Conservation (phyloP, 305 asterid genomes). For the Rubia tinctorum region DNA sequence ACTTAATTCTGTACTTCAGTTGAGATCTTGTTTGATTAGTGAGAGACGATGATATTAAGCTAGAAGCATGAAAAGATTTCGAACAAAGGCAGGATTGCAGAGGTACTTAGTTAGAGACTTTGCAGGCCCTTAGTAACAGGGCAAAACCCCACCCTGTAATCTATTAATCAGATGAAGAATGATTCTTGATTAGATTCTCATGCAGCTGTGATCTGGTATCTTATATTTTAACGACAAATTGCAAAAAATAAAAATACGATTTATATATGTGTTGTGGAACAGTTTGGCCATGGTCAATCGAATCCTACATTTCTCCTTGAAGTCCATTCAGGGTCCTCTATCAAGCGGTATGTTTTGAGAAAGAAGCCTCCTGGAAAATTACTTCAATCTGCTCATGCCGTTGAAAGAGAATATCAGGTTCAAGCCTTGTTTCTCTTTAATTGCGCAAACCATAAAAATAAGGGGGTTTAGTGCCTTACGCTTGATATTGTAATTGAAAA, state of each 20-base stretch:
- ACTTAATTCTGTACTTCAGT: too few species aligned
- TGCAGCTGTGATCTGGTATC: not conserved
- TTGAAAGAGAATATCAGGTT: constrained; percentile 96
- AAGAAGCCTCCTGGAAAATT: constrained; percentile 87
- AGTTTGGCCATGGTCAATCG: constrained; percentile 98
- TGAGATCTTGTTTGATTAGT: not conserved
- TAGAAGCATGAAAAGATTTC: not conserved
- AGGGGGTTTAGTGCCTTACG: not conserved
- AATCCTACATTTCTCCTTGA: constrained; percentile 93
- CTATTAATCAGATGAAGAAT: not conserved
- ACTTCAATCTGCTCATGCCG: constrained; percentile 91
- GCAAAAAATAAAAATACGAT: not conserved
- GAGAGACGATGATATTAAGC: not conserved
- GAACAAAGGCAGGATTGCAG: too few species aligned
- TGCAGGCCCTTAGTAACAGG: too few species aligned
- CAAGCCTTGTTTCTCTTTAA: constrained; percentile 2
- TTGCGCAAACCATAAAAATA: not conserved
- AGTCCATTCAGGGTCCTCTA: constrained; percentile 49
- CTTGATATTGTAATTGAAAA: constrained; percentile 24
- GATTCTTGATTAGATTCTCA: not conserved
- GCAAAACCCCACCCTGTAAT: not conserved
- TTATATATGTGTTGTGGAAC: constrained; percentile 19
- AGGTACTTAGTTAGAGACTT: too few species aligned
- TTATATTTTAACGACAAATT: not conserved
- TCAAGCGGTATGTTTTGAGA: constrained; percentile 74